Conservation (phyloP, 495 filamentous ascomycete genomes). For the Hyaloscypha hepaticicola region DNA sequence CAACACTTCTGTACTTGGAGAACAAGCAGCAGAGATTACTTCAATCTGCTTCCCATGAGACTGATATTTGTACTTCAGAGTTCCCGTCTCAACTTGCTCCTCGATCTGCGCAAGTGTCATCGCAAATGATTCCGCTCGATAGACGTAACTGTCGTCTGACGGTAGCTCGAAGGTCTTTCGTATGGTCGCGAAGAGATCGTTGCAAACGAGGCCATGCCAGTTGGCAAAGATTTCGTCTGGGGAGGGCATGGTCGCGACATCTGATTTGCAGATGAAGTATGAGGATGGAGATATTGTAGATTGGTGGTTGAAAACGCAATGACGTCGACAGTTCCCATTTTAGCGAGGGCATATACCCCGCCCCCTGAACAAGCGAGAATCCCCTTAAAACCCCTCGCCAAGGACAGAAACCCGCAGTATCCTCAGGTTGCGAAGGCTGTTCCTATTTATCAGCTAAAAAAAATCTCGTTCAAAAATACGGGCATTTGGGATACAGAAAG, state of each 20-base stretch:
- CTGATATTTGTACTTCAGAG: slow-evolving; percentile 16
- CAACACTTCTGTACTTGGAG: slow-evolving; percentile 24
- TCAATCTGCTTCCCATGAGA: slow-evolving; percentile 27
- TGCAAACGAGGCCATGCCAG: slow-evolving; percentile 33
- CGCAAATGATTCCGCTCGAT: slow-evolving; percentile 55
- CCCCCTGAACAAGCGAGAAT: not conserved
- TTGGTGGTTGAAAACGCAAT: not conserved
- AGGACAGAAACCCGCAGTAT: too few species aligned
- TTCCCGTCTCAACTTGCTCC: slow-evolving; percentile 31
- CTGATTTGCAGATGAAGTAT: not conserved
- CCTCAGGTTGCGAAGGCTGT: too few species aligned
- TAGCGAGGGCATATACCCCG: not conserved
- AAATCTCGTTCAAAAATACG: too few species aligned
- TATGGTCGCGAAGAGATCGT: slow-evolving; percentile 51
- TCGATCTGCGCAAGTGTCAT: slow-evolving; percentile 40
- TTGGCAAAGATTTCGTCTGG: slow-evolving; percentile 16
- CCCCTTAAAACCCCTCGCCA: not conserved
- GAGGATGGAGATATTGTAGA: not conserved
- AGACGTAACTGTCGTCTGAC: slow-evolving; percentile 51
- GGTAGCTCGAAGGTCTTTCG: slow-evolving; percentile 50
- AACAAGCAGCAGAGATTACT: slow-evolving; percentile 21
- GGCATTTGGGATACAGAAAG: too few species aligned
- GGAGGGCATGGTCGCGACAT: slow-evolving; percentile 1
- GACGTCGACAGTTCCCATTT: not conserved
- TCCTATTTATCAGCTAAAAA: too few species aligned